Evolutionary conservation across 768 basidiomycete species (phyloP).

Genomic region (Butyriboletus loyo): DNA sequence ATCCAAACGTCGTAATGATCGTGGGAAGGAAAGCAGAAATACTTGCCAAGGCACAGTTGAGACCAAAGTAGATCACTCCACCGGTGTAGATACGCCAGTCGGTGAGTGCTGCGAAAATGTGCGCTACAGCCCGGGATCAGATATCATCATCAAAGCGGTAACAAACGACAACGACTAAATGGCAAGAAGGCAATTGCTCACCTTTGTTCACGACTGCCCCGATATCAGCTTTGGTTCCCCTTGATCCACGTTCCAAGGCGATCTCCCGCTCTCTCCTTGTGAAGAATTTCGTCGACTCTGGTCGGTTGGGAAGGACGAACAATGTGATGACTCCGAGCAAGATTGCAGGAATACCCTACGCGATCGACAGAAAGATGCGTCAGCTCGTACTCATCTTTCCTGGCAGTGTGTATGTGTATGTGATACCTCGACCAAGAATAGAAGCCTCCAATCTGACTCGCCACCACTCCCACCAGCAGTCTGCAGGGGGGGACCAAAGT

Average conservation of each 20-base stretch:
- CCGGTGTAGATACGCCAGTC: conserved; percentile 72
- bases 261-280: conserved; percentile 51
- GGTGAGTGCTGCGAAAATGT: conserved; percentile 57
- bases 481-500: conserved; percentile 31
- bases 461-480: conserved; percentile 26
- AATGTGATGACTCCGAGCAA: conserved; percentile 56
- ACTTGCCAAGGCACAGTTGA: conserved; percentile 75
- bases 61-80: conserved; percentile 74
- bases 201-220: conserved; percentile 66
- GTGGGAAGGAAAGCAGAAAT: conserved; percentile 83
- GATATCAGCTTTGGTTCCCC: conserved; percentile 61
- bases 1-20: conserved; percentile 71
- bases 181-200: conserved; percentile 17
- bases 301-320: conserved; percentile 63
- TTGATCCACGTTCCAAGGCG: conserved; percentile 64
- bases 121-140: conserved; percentile 39
- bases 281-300: conserved; percentile 64
- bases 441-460: conserved; percentile 33
- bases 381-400: not conserved
- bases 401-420: not conserved
- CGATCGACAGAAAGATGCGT: not conserved
- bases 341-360: conserved; percentile 64
- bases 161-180: not conserved
- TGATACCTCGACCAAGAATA: conserved; percentile 71
- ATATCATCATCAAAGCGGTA: not conserved